Conservation (phyloP, 208 protist genomes). For the Acanthamoeba royreba region DNA sequence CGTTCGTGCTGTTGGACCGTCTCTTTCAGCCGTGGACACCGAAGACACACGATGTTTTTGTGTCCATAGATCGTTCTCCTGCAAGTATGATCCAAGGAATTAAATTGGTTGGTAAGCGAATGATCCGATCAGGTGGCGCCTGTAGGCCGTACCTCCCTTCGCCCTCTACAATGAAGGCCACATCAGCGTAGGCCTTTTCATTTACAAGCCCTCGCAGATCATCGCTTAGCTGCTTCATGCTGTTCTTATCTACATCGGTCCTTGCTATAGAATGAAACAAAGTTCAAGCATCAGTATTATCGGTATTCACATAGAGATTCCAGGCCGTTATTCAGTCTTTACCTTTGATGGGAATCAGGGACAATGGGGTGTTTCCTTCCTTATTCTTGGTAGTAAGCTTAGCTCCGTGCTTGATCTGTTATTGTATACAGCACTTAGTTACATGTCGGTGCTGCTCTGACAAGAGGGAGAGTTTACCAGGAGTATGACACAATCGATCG, state of each 20-base stretch:
- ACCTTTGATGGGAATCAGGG: neutral
- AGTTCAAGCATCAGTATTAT: neutral
- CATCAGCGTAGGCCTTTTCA: constrained; percentile 28
- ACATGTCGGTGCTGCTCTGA: too few species aligned
- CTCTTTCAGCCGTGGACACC: neutral
- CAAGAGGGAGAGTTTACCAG: neutral
- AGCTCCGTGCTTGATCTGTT: neutral
- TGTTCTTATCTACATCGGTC: neutral
- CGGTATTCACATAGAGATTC: too few species aligned
- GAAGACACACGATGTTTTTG: neutral
- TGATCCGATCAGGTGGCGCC: neutral
- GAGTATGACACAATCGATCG: neutral
- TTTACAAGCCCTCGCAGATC: constrained; percentile 4
- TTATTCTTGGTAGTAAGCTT: neutral
- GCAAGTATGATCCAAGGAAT: neutral
- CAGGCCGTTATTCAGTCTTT: too few species aligned
- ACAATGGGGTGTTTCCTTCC: constrained; percentile 5
- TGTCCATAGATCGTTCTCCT: constrained; percentile 1
- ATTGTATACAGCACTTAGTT: neutral
- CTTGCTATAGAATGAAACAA: neutral
- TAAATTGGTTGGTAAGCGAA: neutral
- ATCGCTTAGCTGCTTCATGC: neutral
- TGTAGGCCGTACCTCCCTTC: neutral
- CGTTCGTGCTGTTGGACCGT: neutral
- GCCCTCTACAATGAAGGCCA: neutral